Conservation (phyloP, 2,329 filamentous ascomycete genomes). For the Colletotrichum tropicicola region DNA sequence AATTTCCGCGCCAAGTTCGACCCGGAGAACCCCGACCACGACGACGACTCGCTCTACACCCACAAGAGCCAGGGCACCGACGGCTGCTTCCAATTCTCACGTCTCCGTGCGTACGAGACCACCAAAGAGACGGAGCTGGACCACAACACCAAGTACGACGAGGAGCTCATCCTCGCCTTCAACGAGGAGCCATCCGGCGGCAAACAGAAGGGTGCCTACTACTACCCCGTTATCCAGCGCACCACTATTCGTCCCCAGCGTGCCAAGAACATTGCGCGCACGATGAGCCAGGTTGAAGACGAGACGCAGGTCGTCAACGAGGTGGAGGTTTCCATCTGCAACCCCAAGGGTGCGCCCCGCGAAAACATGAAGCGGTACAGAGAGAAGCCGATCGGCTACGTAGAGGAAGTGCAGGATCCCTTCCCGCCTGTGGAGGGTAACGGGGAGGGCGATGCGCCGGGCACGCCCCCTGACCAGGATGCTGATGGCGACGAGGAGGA, state of each 20-base stretch:
- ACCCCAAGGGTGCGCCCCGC: constrained; percentile 62
- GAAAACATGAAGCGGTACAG: constrained; percentile 62
- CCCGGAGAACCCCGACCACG: constrained; percentile 62
- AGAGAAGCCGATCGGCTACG: constrained; percentile 59
- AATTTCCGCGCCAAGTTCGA: constrained; percentile 71
- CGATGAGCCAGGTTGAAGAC: constrained; percentile 52
- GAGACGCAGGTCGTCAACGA: constrained; percentile 64
- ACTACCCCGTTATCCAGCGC: constrained; percentile 75
- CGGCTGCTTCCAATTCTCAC: constrained; percentile 68
- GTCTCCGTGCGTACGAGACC: constrained; percentile 72
- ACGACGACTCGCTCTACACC: constrained; percentile 64
- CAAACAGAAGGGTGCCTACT: constrained; percentile 68
- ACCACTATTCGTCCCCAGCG: constrained; percentile 70
- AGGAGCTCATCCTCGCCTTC: constrained; percentile 69
- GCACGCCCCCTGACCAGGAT: constrained; percentile 37
- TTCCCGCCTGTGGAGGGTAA: constrained; percentile 1
- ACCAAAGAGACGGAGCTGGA: constrained; percentile 65
- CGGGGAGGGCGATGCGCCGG: constrained; percentile 8
- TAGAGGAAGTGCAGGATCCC: constrained; percentile 47
- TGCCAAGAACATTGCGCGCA: constrained; percentile 69
- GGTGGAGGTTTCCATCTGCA: constrained; percentile 62
- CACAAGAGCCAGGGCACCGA: constrained; percentile 53
- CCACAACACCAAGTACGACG: constrained; percentile 68
- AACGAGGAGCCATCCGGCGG: constrained; percentile 56
- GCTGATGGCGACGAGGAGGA: constrained; percentile 57